These are phyloP conservation scores for Gentiana straminea DNA, from an alignment of 257 asterid genomes.

Conservation along the genomic window DNA sequence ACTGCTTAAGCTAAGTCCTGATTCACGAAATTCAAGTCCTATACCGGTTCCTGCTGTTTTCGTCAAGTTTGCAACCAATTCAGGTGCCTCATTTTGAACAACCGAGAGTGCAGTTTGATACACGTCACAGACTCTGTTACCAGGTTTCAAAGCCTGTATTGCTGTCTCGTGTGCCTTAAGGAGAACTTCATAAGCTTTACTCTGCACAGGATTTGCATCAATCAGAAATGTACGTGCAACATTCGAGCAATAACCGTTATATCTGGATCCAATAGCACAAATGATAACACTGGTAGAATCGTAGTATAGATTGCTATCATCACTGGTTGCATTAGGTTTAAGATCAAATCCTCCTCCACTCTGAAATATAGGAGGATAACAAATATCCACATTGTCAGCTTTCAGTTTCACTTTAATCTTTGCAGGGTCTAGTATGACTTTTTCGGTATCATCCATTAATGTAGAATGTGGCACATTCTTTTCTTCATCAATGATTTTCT, in stretches of 20 bases:
- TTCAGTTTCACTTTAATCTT: constrained; percentile 14
- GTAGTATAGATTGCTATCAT: constrained; percentile 9
- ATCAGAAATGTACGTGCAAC: constrained; percentile 11
- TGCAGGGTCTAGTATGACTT: constrained; percentile 14
- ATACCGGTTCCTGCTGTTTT: constrained; percentile 11
- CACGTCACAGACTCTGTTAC: constrained; percentile 4
- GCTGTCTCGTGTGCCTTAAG: constrained; percentile 12
- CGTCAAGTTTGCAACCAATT: constrained; percentile 9
- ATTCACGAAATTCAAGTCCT: constrained; percentile 11
- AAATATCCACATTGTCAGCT: constrained; percentile 17
- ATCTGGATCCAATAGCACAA: constrained; percentile 9
- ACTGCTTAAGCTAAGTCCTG: constrained; percentile 9
- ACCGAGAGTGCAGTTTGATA: constrained; percentile 8
- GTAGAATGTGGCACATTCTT: constrained; percentile 13
- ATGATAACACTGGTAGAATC: constrained; percentile 12
- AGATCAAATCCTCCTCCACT: constrained; percentile 12
- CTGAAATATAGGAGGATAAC: constrained; percentile 20
- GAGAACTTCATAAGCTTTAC: constrained; percentile 9
- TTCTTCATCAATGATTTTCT: constrained; percentile 17
- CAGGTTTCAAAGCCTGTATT: constrained; percentile 11
- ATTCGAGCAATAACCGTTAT: constrained; percentile 14
- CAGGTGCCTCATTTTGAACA: constrained; percentile 11
- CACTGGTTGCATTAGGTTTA: constrained; percentile 7
- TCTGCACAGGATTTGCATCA: constrained; percentile 9
- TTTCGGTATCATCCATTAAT: constrained; percentile 14